phyloP scores from a whole-genome alignment of 2,329 filamentous ascomycete species.

The Ramularia endophylla region DNA sequence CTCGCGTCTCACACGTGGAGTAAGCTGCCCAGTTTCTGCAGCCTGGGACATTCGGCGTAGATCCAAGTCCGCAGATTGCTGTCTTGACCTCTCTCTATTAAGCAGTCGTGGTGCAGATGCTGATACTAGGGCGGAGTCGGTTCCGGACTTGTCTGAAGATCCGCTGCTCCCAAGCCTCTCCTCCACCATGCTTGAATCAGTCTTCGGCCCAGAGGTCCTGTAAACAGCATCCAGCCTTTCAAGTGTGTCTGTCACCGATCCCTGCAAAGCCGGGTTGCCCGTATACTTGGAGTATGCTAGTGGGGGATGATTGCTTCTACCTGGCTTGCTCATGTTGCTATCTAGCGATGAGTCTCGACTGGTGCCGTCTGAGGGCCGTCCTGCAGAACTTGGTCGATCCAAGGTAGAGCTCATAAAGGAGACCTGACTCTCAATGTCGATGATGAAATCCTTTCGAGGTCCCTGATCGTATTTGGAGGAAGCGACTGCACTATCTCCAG shows the following conservation, averaged over 20 bases:
- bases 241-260: conserved; percentile 29
- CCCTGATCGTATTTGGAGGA: conserved; percentile 16
- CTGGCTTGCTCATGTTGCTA: conserved; percentile 11
- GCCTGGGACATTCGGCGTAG: conserved; percentile 45
- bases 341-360: conserved; percentile 17
- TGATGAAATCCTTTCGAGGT: conserved; percentile 5
- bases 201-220: conserved; percentile 22
- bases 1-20: conserved; percentile 20
- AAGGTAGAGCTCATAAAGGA: conserved; percentile 29
- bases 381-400: conserved; percentile 24
- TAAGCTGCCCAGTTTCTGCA: conserved; percentile 45
- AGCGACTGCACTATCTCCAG: conserved; percentile 18
- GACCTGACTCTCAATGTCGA: conserved; percentile 20
- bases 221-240: conserved; percentile 24
- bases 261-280: conserved; percentile 30
- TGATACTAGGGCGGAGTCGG: conserved; percentile 21
- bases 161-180: conserved; percentile 15
- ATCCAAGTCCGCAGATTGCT: conserved; percentile 26
- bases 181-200: conserved; percentile 5
- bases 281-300: conserved; percentile 34
- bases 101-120: conserved; percentile 23
- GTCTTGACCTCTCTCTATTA: conserved; percentile 13
- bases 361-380: background rate
- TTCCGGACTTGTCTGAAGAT: conserved; percentile 19
- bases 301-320: conserved; percentile 28